A percentile compares a stretch with the other conserved stretches of the same genome.
Conservation (phyloP, 2,329 filamentous ascomycete genomes). For the Trichophyton schoenleinii region DNA sequence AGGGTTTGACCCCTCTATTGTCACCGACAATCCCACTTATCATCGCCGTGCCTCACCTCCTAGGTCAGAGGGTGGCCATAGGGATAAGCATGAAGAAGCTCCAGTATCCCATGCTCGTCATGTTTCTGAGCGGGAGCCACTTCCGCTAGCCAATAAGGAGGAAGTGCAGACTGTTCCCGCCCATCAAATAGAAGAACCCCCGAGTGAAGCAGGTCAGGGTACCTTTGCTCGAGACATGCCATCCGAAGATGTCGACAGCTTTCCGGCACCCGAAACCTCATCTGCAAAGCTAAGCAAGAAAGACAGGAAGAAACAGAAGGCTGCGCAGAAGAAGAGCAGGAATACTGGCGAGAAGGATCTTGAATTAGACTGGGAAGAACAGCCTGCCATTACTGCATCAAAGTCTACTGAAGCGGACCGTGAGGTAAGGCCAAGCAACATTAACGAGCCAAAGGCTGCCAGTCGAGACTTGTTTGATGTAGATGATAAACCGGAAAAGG, state of each 20-base stretch:
- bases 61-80: conserved; percentile 7
- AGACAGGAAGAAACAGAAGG: conserved; percentile 28
- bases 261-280: background rate
- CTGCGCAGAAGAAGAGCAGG: conserved; percentile 23
- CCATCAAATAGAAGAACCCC: background rate
- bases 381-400: background rate
- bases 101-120: conserved; percentile 1
- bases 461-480: conserved; percentile 9
- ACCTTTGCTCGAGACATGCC: background rate
- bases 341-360: conserved; percentile 13
- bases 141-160: conserved; percentile 7
- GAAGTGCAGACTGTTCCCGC: background rate
- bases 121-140: conserved; percentile 11
- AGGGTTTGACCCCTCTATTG: conserved; percentile 58
- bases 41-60: conserved; percentile 36
- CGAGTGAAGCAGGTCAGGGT: background rate
- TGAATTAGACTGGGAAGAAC: conserved; percentile 4
- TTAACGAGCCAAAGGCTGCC: background rate
- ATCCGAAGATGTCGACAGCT: background rate
- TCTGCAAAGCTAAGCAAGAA: conserved; percentile 8
- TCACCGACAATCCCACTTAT: conserved; percentile 54
- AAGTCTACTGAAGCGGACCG: background rate
- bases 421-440: background rate
- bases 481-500: conserved; percentile 1
- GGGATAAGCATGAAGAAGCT: conserved; percentile 11